Conservation (phyloP, 2,329 filamentous ascomycete genomes). For the Fusarium poae region DNA sequence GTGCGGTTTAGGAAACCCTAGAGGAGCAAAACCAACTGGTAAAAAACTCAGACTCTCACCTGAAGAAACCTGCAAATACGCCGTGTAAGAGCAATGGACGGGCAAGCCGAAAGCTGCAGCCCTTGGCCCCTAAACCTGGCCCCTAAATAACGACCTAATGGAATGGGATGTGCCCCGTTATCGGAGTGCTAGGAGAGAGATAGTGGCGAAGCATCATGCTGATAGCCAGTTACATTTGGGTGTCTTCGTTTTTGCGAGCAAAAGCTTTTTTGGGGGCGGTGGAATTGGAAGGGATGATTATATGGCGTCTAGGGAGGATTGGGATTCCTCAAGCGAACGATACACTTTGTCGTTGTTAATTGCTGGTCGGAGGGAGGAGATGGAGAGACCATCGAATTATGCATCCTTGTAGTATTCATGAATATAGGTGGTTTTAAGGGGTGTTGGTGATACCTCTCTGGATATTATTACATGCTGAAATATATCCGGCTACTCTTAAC, state of each 20-base stretch:
- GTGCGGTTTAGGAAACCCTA: slow-evolving; percentile 49
- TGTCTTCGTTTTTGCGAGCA: slow-evolving; percentile 47
- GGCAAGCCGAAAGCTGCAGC: slow-evolving; percentile 1
- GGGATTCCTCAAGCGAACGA: slow-evolving; percentile 45
- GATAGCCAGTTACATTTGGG: slow-evolving; percentile 37
- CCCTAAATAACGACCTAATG: slow-evolving; percentile 8
- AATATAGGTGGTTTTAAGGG: slow-evolving; percentile 23
- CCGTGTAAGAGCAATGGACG: slow-evolving; percentile 24
- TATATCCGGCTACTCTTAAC: slow-evolving; percentile 8
- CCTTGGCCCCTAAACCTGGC: not conserved
- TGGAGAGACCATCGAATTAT: slow-evolving; percentile 35
- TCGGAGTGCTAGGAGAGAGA: slow-evolving; percentile 19
- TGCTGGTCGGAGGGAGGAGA: slow-evolving; percentile 6
- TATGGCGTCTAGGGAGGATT: slow-evolving; percentile 49
- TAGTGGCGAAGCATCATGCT: slow-evolving; percentile 17
- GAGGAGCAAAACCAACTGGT: slow-evolving; percentile 39
- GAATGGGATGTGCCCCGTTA: slow-evolving; percentile 12
- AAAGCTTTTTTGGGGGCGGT: slow-evolving; percentile 45
- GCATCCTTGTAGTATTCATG: slow-evolving; percentile 42
- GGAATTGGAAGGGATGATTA: slow-evolving; percentile 44
- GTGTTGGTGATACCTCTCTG: slow-evolving; percentile 16
- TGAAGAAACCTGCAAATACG: slow-evolving; percentile 16
- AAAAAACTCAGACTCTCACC: slow-evolving; percentile 15
- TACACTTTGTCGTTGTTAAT: slow-evolving; percentile 44
- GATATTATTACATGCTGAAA: slow-evolving; percentile 9